These are phyloP conservation scores for Adansonia gregorii DNA, from an alignment of 441 rosid genomes.

Conservation along the genomic window DNA sequence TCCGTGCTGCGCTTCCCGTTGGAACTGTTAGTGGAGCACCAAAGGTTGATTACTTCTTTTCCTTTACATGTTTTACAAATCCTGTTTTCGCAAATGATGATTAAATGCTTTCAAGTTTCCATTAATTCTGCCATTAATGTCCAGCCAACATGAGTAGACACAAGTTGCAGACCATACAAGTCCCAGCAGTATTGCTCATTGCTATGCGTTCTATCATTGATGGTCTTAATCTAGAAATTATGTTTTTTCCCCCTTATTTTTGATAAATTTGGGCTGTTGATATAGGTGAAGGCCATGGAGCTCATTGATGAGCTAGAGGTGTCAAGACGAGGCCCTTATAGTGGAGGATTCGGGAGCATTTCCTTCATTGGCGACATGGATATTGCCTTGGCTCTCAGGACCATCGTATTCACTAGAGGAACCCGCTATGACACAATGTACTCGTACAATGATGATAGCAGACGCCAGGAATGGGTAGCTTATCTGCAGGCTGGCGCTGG, in stretches of 20 bases:
- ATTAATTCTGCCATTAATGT: not conserved
- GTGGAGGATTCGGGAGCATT: slow-evolving; percentile 85
- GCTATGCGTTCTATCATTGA: not conserved
- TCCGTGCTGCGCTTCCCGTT: slow-evolving; percentile 81
- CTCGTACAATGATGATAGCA: slow-evolving; percentile 50
- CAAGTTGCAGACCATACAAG: not conserved
- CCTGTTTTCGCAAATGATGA: not conserved
- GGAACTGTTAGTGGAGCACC: slow-evolving; percentile 97
- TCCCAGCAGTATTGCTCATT: not conserved
- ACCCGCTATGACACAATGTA: slow-evolving; percentile 61
- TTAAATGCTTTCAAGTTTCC: not conserved
- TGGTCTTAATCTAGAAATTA: not conserved
- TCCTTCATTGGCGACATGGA: slow-evolving; percentile 86
- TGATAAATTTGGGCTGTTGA: slow-evolving; percentile 16
- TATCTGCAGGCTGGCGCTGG: slow-evolving; percentile 88
- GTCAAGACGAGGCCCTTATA: slow-evolving; percentile 84
- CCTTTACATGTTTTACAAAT: not conserved
- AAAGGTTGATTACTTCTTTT: slow-evolving; percentile 46
- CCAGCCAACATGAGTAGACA: not conserved
- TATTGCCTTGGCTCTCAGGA: slow-evolving; percentile 71
- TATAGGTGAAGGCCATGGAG: slow-evolving; percentile 88
- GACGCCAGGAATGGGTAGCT: slow-evolving; percentile 76
- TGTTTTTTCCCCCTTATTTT: not conserved
- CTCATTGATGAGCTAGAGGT: slow-evolving; percentile 73
- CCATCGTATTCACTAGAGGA: slow-evolving; percentile 75